phyloP scores from a whole-genome alignment of 257 asterid species.

The Fraxinus quadrangulata region DNA sequence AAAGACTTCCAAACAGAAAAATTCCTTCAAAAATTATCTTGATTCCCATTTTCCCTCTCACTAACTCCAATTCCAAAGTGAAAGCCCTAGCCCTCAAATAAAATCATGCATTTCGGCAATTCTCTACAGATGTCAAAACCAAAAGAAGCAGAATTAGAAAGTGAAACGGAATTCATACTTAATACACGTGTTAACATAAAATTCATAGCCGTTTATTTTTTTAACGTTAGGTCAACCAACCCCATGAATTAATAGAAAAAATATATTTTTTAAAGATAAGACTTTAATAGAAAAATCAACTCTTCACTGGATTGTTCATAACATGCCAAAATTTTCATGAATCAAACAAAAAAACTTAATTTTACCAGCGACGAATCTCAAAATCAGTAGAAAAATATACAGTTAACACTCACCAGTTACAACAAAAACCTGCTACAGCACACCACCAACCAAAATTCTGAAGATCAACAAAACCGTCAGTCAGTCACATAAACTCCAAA shows the following conservation, averaged over 20 bases:
- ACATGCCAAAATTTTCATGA: neutral
- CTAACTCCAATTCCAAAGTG: neutral
- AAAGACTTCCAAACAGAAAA: slow-evolving; percentile 22
- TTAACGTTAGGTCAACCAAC: slow-evolving; percentile 1
- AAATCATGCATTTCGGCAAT: neutral
- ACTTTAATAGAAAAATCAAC: neutral
- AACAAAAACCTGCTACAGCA: neutral
- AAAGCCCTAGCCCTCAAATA: neutral
- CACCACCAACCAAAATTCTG: neutral
- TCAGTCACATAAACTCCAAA: neutral
- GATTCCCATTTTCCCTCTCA: slow-evolving; percentile 27
- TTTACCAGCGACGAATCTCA: neutral
- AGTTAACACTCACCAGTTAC: neutral
- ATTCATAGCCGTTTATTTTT: slow-evolving; percentile 17
- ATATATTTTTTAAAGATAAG: neutral
- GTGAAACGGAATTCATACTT: slow-evolving; percentile 12
- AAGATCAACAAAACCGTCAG: neutral
- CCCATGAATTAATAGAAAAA: neutral
- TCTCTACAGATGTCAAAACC: slow-evolving; percentile 11
- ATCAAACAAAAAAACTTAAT: neutral
- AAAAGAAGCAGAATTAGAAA: slow-evolving; percentile 11
- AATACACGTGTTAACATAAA: neutral
- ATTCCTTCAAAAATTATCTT: slow-evolving; percentile 29
- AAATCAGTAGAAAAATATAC: neutral
- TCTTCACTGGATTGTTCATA: neutral